phyloP scores from a whole-genome alignment of 2,329 filamentous ascomycete genomes.

The Dactylonectria estremocensis region DNA sequence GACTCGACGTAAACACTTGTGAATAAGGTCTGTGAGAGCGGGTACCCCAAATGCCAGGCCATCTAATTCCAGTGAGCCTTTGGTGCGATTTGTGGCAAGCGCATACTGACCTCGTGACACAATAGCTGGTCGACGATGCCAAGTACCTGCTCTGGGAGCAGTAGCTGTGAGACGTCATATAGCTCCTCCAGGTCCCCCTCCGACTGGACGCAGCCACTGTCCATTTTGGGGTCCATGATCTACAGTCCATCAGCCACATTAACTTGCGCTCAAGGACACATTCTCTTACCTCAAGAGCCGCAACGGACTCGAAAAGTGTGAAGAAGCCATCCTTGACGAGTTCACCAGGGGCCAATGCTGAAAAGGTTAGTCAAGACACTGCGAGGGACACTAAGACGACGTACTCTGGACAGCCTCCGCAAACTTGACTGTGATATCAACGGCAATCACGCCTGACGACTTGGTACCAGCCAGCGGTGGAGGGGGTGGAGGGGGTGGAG shows the following conservation, averaged over 20 bases:
- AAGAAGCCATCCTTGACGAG: conserved; percentile 96
- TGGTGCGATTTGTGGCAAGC: too few species aligned
- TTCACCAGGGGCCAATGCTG: conserved; percentile 84
- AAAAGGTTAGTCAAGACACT: conserved; percentile 44
- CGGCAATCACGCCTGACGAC: conserved; percentile 66
- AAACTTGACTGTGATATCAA: conserved; percentile 73
- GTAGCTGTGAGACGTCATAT: conserved; percentile 79
- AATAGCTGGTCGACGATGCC: conserved; percentile 96
- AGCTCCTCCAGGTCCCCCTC: conserved; percentile 88
- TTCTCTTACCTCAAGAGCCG: conserved; percentile 78
- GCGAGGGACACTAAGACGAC: conserved; percentile 38
- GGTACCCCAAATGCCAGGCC: conserved; percentile 97
- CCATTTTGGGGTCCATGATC: conserved; percentile 99
- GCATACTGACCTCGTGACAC: conserved; percentile 80
- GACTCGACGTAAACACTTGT: conserved; percentile 93
- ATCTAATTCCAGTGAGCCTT: conserved; percentile 69
- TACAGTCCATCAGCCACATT: conserved; percentile 55
- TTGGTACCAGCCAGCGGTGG: conserved; percentile 58
- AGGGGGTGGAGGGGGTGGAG: conserved; percentile 50
- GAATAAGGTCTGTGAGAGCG: conserved; percentile 93
- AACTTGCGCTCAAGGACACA: conserved; percentile 98
- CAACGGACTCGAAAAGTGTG: conserved; percentile 94
- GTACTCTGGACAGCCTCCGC: conserved; percentile 67
- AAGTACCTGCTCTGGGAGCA: conserved; percentile 85
- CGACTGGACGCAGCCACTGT: conserved; percentile 86